These are phyloP conservation scores for Lonicera japonica DNA, from an alignment of 129 eudicot species.

Conservation along the genomic window DNA sequence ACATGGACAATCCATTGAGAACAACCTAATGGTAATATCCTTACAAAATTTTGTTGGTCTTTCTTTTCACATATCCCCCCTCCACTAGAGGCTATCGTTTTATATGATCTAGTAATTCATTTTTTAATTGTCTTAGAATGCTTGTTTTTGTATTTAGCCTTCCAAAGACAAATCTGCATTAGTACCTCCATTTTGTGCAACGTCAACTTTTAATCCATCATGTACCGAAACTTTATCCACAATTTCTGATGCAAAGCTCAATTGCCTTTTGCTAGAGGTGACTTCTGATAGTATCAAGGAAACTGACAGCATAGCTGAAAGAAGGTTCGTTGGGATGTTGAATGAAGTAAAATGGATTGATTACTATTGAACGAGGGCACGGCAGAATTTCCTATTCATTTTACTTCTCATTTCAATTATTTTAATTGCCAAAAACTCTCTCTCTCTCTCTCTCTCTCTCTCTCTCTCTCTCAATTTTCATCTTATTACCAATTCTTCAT, in stretches of 20 bases:
- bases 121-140: neutral
- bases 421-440: neutral
- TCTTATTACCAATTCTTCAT: too few species aligned
- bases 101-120: neutral
- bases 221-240: neutral
- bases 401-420: too few species aligned
- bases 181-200: constrained; percentile 1
- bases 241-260: constrained; percentile 4
- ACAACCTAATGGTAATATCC: constrained; percentile 8
- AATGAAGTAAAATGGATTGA: constrained; percentile 16
- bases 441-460: too few species aligned
- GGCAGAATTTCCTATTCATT: too few species aligned
- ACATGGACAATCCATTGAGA: constrained; percentile 1
- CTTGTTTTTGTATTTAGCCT: neutral
- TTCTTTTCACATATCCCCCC: neutral
- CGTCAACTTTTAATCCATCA: constrained; percentile 1
- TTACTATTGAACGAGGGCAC: neutral
- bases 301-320: constrained; percentile 1
- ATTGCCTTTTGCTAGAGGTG: neutral
- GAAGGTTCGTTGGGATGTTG: neutral
- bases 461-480: neutral
- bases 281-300: neutral
- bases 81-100: neutral
- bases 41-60: neutral
- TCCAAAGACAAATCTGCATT: neutral